Conservation (phyloP, 148 eudicot genomes). For the Polygonum maritimum region DNA sequence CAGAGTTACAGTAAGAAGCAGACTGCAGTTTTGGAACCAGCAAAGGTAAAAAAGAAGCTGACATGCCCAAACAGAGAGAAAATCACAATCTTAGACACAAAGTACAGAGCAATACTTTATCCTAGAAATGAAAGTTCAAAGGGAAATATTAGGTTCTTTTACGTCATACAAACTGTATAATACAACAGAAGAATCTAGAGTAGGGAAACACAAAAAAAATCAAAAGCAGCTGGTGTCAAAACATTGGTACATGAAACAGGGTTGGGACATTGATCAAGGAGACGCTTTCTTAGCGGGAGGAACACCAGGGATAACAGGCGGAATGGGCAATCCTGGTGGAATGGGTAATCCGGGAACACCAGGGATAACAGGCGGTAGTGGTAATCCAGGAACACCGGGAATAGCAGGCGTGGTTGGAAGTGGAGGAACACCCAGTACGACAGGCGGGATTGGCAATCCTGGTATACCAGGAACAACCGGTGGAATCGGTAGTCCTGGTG, state of each 20-base stretch:
- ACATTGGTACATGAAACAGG: neutral
- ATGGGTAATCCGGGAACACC: neutral
- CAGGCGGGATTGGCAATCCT: neutral
- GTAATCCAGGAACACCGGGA: neutral
- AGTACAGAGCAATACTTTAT: neutral
- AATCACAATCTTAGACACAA: neutral
- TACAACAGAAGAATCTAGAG: neutral
- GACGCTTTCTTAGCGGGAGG: conserved; percentile 4
- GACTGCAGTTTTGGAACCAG: neutral
- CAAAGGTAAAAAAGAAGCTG: neutral
- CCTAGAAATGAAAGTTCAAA: neutral
- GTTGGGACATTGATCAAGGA: neutral
- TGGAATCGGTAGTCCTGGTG: conserved; percentile 8
- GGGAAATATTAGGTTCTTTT: neutral
- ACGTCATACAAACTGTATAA: neutral
- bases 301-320: neutral
- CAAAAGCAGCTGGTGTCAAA: neutral
- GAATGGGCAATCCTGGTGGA: neutral
- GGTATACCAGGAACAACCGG: neutral
- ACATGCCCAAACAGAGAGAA: neutral
- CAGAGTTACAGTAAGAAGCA: neutral
- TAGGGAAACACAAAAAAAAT: neutral
- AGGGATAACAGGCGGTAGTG: neutral
- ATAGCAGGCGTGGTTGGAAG: neutral
- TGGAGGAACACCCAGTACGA: neutral